phyloP scores from a whole-genome alignment of 495 filamentous ascomycete species.

The Aspergillus cristatus region DNA sequence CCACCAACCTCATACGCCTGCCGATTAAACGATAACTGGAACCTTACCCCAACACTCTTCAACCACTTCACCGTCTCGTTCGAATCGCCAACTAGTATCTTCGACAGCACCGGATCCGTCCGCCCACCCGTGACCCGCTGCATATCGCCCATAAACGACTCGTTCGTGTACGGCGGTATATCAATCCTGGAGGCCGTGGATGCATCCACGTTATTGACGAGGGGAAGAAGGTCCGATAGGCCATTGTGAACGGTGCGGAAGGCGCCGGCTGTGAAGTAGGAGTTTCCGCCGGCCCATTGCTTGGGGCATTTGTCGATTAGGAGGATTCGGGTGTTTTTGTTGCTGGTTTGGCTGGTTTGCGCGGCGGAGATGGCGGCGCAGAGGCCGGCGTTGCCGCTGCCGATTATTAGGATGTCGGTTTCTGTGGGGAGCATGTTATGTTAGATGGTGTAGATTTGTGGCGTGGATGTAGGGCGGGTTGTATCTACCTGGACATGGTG shows the following conservation, averaged over 20 bases:
- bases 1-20: conserved; percentile 50
- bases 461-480: too few relatives aligned
- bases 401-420: conserved; percentile 45
- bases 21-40: conserved; percentile 50
- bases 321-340: conserved; percentile 32
- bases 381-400: conserved; percentile 52
- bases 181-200: conserved; percentile 30
- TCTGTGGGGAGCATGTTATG: conserved; percentile 11
- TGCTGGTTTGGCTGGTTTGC: conserved; percentile 30
- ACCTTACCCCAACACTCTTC: conserved; percentile 39
- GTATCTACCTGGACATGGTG: too few relatives aligned
- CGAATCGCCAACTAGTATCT: conserved; percentile 37
- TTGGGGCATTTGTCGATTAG: conserved; percentile 46
- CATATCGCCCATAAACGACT: conserved; percentile 41
- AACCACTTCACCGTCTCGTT: conserved; percentile 46
- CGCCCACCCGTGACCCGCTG: conserved; percentile 38
- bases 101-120: conserved; percentile 33
- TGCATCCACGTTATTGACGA: conserved; percentile 39
- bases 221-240: conserved; percentile 34
- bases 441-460: too few relatives aligned
- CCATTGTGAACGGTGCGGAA: conserved; percentile 41
- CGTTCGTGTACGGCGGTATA: conserved; percentile 31
- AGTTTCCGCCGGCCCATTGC: conserved; percentile 48
- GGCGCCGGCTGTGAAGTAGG: conserved; percentile 50
- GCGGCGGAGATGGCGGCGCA: conserved; percentile 42